Evolutionary conservation across 345 rosid species (phyloP).

Genomic region (Gynandropsis gynandra): DNA sequence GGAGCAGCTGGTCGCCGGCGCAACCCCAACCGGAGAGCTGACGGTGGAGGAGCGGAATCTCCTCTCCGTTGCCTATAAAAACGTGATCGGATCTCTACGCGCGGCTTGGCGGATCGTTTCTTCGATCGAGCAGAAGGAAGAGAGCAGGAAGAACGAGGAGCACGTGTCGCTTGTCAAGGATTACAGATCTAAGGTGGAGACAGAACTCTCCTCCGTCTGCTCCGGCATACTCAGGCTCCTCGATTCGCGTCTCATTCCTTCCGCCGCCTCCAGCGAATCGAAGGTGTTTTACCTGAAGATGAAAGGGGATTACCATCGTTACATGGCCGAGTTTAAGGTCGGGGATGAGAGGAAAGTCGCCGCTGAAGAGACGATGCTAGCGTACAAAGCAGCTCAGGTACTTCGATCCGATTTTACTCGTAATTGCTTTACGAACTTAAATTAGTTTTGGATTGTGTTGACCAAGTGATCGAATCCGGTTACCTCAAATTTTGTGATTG

Average conservation of each 20-base stretch:
- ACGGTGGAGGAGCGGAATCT: slow-evolving; percentile 57
- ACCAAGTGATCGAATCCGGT: not conserved
- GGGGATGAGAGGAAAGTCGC: slow-evolving; percentile 57
- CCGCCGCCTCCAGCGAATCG: slow-evolving; percentile 45
- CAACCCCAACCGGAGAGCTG: slow-evolving; percentile 43
- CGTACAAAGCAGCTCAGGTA: slow-evolving; percentile 66
- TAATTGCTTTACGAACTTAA: too few relatives aligned
- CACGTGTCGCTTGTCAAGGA: slow-evolving; percentile 59
- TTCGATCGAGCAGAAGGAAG: slow-evolving; percentile 42
- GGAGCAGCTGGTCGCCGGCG: slow-evolving; percentile 59
- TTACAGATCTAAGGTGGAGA: slow-evolving; percentile 52
- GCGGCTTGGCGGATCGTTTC: slow-evolving; percentile 35
- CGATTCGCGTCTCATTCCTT: slow-evolving; percentile 42
- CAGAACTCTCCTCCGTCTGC: slow-evolving; percentile 45
- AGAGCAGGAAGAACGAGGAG: slow-evolving; percentile 59
- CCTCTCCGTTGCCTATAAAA: slow-evolving; percentile 32
- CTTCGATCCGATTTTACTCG: not conserved
- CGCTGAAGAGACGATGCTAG: slow-evolving; percentile 41
- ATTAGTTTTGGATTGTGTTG: not conserved
- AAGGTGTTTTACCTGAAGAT: slow-evolving; percentile 60
- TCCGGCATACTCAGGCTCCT: slow-evolving; percentile 38
- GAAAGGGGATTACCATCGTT: slow-evolving; percentile 61
- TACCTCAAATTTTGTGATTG: not conserved
- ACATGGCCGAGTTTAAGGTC: slow-evolving; percentile 36
- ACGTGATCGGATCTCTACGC: slow-evolving; percentile 35